phyloP scores from a whole-genome alignment of 2,329 filamentous ascomycete genomes.

The Pseudogymnoascus sp. region DNA sequence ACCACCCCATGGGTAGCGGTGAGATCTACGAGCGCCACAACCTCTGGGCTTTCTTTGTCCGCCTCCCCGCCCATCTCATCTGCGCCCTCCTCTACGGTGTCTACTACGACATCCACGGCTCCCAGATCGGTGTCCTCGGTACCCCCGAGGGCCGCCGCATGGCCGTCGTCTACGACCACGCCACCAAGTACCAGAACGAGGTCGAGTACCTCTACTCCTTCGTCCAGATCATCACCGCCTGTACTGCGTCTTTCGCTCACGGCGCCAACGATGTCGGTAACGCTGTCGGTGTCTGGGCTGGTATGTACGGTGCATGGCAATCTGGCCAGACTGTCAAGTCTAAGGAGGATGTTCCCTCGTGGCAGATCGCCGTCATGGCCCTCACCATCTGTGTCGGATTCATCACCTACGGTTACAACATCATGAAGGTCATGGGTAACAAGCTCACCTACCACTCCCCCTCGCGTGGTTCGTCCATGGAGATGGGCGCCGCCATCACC shows the following conservation, averaged over 20 bases:
- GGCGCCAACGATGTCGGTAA: conserved; percentile 74
- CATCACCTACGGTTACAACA: conserved; percentile 74
- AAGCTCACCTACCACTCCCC: conserved; percentile 67
- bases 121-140: conserved; percentile 62
- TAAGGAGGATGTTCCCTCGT: conserved; percentile 63
- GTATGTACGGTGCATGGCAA: conserved; percentile 61
- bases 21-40: conserved; percentile 70
- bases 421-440: conserved; percentile 83
- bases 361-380: conserved; percentile 68
- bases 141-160: conserved; percentile 70
- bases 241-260: conserved; percentile 50
- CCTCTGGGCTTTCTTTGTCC: conserved; percentile 55
- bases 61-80: conserved; percentile 62
- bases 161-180: conserved; percentile 58
- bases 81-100: conserved; percentile 64
- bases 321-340: conserved; percentile 54
- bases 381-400: conserved; percentile 60
- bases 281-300: conserved; percentile 63
- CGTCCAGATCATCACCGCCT: conserved; percentile 47
- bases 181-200: conserved; percentile 62
- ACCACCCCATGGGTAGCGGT: conserved; percentile 67
- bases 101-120: conserved; percentile 76
- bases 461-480: conserved; percentile 61
- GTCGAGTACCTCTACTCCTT: conserved; percentile 57
- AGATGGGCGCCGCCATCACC: conserved; percentile 72